Conservation (phyloP, 192 early-diverging fungal species). For the Backusella tarrabulga region DNA sequence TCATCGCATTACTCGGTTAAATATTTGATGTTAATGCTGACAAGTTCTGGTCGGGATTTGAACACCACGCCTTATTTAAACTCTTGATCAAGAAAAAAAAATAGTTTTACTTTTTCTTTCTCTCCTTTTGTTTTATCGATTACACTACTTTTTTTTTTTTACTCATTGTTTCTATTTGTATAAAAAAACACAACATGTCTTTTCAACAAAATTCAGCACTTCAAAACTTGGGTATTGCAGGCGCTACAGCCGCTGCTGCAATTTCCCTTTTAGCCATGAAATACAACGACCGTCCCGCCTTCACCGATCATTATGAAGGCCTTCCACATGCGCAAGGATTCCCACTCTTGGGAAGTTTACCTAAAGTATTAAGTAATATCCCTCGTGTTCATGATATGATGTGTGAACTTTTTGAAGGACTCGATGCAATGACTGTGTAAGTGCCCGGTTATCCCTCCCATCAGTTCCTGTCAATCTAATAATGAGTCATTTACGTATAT, state of each 20-base stretch:
- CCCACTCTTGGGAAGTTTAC: slow-evolving; percentile 25
- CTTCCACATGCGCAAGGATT: slow-evolving; percentile 12
- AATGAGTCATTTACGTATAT: neutral
- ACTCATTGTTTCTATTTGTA: too few relatives aligned
- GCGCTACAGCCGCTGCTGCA: neutral
- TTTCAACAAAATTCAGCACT: neutral
- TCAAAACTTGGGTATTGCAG: neutral
- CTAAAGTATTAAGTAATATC: neutral
- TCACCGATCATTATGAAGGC: slow-evolving; percentile 14
- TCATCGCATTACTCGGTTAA: neutral
- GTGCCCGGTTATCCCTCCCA: neutral
- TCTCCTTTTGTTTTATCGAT: neutral
- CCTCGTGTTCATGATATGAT: slow-evolving; percentile 11
- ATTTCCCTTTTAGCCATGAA: slow-evolving; percentile 10
- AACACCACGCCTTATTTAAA: neutral
- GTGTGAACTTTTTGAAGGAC: neutral
- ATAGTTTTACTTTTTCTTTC: neutral
- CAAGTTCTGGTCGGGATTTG: neutral
- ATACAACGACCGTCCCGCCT: slow-evolving; percentile 29
- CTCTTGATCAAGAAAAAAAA: neutral
- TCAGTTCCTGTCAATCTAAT: neutral
- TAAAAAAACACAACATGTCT: neutral
- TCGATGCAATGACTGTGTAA: slow-evolving; percentile 18
- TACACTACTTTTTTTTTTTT: neutral
- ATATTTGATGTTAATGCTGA: neutral